phyloP scores from a whole-genome alignment of 2,329 filamentous ascomycete genomes.

The Cercospora zeae-maydis region DNA sequence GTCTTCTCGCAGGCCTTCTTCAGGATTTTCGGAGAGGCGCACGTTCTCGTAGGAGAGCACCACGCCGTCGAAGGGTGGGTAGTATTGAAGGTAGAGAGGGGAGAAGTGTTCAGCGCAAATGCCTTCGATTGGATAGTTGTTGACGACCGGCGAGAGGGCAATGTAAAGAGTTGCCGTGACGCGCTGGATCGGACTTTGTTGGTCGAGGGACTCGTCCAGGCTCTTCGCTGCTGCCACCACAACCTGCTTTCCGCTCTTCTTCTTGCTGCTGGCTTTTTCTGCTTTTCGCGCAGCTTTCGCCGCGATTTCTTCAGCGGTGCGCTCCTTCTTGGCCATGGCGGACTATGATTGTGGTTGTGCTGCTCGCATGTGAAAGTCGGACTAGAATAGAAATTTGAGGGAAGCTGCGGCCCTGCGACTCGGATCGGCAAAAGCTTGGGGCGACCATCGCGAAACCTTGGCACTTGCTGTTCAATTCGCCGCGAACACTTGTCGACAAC shows the following conservation, averaged over 20 bases:
- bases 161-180: slow-evolving; percentile 80
- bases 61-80: slow-evolving; percentile 68
- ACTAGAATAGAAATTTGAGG: slow-evolving; percentile 2
- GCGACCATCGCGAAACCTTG: not conserved
- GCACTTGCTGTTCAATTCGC: not conserved
- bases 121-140: slow-evolving; percentile 66
- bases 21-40: slow-evolving; percentile 53
- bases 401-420: slow-evolving; percentile 5
- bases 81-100: slow-evolving; percentile 72
- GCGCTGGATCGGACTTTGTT: slow-evolving; percentile 66
- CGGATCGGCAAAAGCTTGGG: slow-evolving; percentile 3
- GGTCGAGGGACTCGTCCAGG: slow-evolving; percentile 3
- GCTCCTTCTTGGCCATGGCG: slow-evolving; percentile 10
- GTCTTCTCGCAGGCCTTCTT: slow-evolving; percentile 14
- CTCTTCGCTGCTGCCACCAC: not conserved
- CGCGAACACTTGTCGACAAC: not conserved
- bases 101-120: slow-evolving; percentile 71
- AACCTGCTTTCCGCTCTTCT: not conserved
- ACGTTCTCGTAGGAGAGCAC: slow-evolving; percentile 70
- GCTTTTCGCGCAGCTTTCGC: slow-evolving; percentile 15
- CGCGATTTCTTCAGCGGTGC: slow-evolving; percentile 12
- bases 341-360: not conserved
- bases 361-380: slow-evolving; percentile 8
- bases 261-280: slow-evolving; percentile 9
- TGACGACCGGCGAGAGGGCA: slow-evolving; percentile 67